A percentile compares a stretch with the other conserved stretches of the same genome.
Conservation (phyloP, 2,329 filamentous ascomycete species). For the Ilyonectria robusta region DNA sequence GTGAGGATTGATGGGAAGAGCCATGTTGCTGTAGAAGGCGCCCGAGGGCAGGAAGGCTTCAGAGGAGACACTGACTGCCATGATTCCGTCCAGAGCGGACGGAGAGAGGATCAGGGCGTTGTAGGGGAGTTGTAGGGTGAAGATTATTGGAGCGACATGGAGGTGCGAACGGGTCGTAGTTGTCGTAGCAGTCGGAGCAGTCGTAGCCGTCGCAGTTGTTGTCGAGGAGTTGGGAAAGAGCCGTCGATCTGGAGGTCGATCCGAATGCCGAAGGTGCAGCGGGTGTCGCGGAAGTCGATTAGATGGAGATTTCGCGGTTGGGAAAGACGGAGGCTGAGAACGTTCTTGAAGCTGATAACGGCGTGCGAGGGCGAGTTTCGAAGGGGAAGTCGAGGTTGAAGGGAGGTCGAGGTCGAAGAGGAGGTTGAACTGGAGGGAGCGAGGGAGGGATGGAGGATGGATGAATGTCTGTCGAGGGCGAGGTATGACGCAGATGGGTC, state of each 20-base stretch:
- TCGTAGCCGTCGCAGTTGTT: neutral
- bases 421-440: slow-evolving; percentile 4
- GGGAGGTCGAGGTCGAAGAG: neutral
- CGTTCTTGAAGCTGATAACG: neutral
- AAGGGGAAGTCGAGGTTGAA: slow-evolving; percentile 13
- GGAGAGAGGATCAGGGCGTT: neutral
- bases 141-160: neutral
- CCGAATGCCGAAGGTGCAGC: slow-evolving; percentile 38
- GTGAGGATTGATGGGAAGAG: slow-evolving; percentile 37
- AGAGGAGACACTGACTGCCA: slow-evolving; percentile 44
- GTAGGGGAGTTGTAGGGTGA: neutral
- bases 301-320: slow-evolving; percentile 21
- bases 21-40: slow-evolving; percentile 42
- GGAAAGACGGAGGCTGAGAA: slow-evolving; percentile 17
- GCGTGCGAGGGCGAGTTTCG: slow-evolving; percentile 3
- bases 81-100: slow-evolving; percentile 38
- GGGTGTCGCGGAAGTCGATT: slow-evolving; percentile 28
- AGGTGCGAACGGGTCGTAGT: neutral
- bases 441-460: neutral
- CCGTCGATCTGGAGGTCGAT: slow-evolving; percentile 25
- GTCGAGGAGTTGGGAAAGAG: slow-evolving; percentile 8
- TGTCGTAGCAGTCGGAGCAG: neutral
- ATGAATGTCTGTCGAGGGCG: slow-evolving; percentile 20
- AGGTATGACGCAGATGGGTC: slow-evolving; percentile 46
- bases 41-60: slow-evolving; percentile 49